Base-by-base conservation (phyloP, 345 rosid genomes). In the Citropsis articulata region DNA sequence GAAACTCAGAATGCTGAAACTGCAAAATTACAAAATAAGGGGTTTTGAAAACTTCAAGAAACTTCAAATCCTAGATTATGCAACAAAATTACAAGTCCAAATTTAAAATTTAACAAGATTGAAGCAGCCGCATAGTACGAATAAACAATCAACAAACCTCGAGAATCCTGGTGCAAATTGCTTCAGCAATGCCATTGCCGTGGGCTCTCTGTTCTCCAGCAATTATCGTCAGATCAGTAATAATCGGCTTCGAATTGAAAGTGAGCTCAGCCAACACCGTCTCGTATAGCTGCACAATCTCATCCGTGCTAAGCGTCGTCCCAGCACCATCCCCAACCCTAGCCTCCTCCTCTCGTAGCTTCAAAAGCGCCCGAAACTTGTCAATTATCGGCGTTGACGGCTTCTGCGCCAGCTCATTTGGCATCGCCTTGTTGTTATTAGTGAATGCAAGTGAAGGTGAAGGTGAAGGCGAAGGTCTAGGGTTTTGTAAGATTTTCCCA, bases 161-260 rank as follows among this genome's bases (percentile, higher is more conserved):
- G 10, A 94, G 78, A 81, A 97, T 94, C 75, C 98, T 91, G 16
- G 92, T 86, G 73, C 98, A 94, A 68, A 97, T 93, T 66, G 92
- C 94, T 42, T 86, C 89, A 7, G 99, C 98, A 81, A 97, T 91
- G 75, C 98, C 98, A 80, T 86, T 89, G 4, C 87, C 93, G 21
- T 93, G 88, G 77, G 85, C 94, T 77, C 89, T 82, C 78, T 88
- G 97, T 71, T 97, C 99, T 27, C 97, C 99, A 7, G 99, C 98
- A 68, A 97, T 88, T 71, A 94, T 93, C 3, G 99, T 97, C 82
- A 97, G 94, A 88, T 97, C 98, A 62, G 97, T 97, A 82, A 97
- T 97, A 28, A 94, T 87, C 70, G 99, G 99, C 86, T 97, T 97
- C 55, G 98, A 97, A 89, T 94, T 97, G 86, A 97, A 85, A 59